Conservation (phyloP, 495 filamentous ascomycete species). For the Lasiosphaeris hirsuta region DNA sequence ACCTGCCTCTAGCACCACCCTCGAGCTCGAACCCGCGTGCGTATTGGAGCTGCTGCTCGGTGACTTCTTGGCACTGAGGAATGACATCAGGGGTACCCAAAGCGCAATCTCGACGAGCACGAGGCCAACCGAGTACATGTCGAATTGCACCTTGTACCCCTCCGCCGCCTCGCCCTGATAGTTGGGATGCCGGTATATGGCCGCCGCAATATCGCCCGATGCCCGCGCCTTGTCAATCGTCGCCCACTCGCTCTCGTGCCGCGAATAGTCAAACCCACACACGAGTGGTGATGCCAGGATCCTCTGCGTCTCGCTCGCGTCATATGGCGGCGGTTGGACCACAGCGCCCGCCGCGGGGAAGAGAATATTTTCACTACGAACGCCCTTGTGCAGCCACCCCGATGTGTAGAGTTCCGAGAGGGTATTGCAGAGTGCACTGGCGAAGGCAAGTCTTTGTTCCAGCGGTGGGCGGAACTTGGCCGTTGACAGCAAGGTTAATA, state of each 20-base stretch:
- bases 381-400: slow-evolving; percentile 51
- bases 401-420: slow-evolving; percentile 13
- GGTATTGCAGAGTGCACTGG: slow-evolving; percentile 6
- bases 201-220: neutral
- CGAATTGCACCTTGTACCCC: slow-evolving; percentile 10
- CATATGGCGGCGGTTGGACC: neutral
- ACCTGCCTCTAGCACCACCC: neutral
- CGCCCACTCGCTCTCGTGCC: slow-evolving; percentile 12
- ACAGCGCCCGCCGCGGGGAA: slow-evolving; percentile 28
- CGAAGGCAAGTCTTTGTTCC: slow-evolving; percentile 7
- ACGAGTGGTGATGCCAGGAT: neutral
- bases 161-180: slow-evolving; percentile 13
- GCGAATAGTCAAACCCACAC: slow-evolving; percentile 5
- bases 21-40: neutral
- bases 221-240: slow-evolving; percentile 9
- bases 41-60: neutral
- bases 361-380: slow-evolving; percentile 47
- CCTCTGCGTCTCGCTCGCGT: neutral
- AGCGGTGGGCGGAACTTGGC: slow-evolving; percentile 12
- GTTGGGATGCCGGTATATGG: slow-evolving; percentile 11
- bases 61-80: slow-evolving; percentile 1
- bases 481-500: slow-evolving; percentile 5
- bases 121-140: slow-evolving; percentile 10
- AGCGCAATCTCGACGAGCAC: slow-evolving; percentile 13
- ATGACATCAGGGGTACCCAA: neutral